phyloP scores from a whole-genome alignment of 768 basidiomycete genomes.

The Dioszegia aurantiaca region DNA sequence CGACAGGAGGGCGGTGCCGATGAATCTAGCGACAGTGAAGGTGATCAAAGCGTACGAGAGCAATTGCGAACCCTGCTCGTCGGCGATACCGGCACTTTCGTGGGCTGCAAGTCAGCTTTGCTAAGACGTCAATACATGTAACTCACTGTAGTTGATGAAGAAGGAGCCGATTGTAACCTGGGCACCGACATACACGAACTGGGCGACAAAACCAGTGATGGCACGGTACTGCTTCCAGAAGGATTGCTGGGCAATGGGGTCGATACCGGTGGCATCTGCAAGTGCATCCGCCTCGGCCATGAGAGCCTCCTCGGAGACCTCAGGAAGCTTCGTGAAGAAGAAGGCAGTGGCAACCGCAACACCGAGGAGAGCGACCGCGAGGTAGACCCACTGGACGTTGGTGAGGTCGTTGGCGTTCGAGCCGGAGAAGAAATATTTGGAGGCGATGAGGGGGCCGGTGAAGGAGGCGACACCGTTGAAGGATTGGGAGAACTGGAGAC shows the following conservation, averaged over 20 bases:
- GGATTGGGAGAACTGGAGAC: constrained; percentile 75
- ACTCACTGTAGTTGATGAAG: constrained; percentile 64
- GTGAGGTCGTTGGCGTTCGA: constrained; percentile 62
- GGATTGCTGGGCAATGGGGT: constrained; percentile 52
- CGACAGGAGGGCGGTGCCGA: constrained; percentile 63
- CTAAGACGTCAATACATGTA: constrained; percentile 7
- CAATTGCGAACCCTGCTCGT: constrained; percentile 61
- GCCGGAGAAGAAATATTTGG: constrained; percentile 70
- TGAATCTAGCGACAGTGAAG: constrained; percentile 55
- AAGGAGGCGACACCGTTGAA: constrained; percentile 75
- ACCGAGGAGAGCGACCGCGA: constrained; percentile 58
- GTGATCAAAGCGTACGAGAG: constrained; percentile 73
- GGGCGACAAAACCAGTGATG: constrained; percentile 70
- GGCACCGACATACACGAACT: constrained; percentile 60
- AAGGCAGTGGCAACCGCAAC: constrained; percentile 64
- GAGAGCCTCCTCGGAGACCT: constrained; percentile 68
- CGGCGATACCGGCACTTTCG: constrained; percentile 60
- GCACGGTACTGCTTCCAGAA: constrained; percentile 71
- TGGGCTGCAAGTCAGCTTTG: constrained; percentile 3
- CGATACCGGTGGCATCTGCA: constrained; percentile 51
- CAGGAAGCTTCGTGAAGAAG: constrained; percentile 67
- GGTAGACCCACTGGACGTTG: constrained; percentile 60
- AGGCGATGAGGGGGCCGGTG: constrained; percentile 67
- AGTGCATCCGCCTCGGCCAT: constrained; percentile 52
- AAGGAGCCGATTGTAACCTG: constrained; percentile 54